Evolutionary conservation across 805 yeast species (phyloP), one percentile per base, ranked within the genome.

Genomic region (Kurtzmaniella fragi): DNA sequence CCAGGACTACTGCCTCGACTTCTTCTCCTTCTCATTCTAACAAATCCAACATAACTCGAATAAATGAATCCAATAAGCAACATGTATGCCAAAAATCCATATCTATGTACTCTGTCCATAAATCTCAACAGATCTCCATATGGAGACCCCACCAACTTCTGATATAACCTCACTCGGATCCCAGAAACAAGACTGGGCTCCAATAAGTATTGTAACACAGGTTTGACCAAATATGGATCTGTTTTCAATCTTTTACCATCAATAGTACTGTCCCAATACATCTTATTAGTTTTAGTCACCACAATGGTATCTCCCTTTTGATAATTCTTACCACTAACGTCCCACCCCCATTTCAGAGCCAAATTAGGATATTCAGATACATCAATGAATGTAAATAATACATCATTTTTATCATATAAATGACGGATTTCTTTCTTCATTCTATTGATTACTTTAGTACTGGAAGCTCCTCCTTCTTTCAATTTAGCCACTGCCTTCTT

Each of bases 271-370:
- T 63, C 48, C 65, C 70, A 45, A 39, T 52, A 58, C 37, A 49
- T 46, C 41, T 45, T 44, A 57, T 65, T 54, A 62, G 73, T 70
- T 45, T 70, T 70, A 26, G 69, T 61, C 2, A 82, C 58, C 2
- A 84, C 56, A 1, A 84, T 50, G 0, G 77, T 64, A 53, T 83
- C 86, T 5, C 90, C 91, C 2, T 61, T 53, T 8, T 56, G 43
- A 44, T 62, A 70, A 0, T 50, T 39, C n/a, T 53, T 48, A 1
- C 57, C 45, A 30, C 65, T 53, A 25, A 64, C 53, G 11, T 62
- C 60, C 75, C 79, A 71, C 2, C 64, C 68, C 8, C 39, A 34
- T 11, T 44, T 32, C 2, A 48, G 33, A 4, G 69, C 53, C 9
- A 68, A 47, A 3, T 56, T 46, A 1, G 53, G 50, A 32, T 62